Evolutionary conservation across 2,329 filamentous ascomycete species (phyloP).

Genomic region (Sclerotinia trifoliorum): DNA sequence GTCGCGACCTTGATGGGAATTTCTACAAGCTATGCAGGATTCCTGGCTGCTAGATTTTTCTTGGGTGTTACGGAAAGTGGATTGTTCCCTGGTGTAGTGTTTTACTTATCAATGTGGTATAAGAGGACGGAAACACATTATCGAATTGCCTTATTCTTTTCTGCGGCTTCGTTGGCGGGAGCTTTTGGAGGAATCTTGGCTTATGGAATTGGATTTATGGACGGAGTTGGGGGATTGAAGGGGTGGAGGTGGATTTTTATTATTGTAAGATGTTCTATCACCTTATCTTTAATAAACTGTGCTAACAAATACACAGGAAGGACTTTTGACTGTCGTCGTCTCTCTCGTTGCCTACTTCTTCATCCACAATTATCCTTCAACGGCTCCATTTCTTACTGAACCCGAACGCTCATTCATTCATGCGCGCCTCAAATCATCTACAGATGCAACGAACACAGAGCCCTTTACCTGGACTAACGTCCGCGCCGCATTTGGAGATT

Average conservation of each 20-base stretch:
- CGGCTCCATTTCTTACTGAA: slow-evolving; percentile 56
- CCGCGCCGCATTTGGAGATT: slow-evolving; percentile 59
- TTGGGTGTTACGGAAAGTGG: slow-evolving; percentile 56
- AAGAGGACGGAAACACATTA: slow-evolving; percentile 54
- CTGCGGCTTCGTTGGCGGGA: slow-evolving; percentile 53
- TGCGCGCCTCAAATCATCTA: slow-evolving; percentile 63
- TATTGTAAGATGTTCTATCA: slow-evolving; percentile 44
- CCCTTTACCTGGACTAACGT: slow-evolving; percentile 68
- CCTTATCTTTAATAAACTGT: neutral
- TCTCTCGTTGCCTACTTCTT: slow-evolving; percentile 55
- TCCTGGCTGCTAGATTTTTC: slow-evolving; percentile 54
- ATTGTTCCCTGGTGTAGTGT: slow-evolving; percentile 55
- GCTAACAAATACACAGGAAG: slow-evolving; percentile 45
- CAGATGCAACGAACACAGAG: slow-evolving; percentile 68
- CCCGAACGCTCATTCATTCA: slow-evolving; percentile 45
- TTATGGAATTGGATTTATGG: slow-evolving; percentile 56
- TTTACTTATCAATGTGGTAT: slow-evolving; percentile 51
- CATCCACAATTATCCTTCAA: slow-evolving; percentile 64
- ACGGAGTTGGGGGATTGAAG: slow-evolving; percentile 50
- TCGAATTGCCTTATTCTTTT: slow-evolving; percentile 56
- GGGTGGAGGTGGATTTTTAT: slow-evolving; percentile 63
- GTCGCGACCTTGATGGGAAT: slow-evolving; percentile 54
- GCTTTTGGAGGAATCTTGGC: slow-evolving; percentile 58
- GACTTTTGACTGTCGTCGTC: slow-evolving; percentile 53
- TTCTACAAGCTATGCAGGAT: slow-evolving; percentile 50